A percentile compares a stretch with the other conserved stretches of the same genome.
These are phyloP conservation scores for Tirmania nivea DNA, from an alignment of 495 filamentous ascomycete species.

Conservation along the genomic window DNA sequence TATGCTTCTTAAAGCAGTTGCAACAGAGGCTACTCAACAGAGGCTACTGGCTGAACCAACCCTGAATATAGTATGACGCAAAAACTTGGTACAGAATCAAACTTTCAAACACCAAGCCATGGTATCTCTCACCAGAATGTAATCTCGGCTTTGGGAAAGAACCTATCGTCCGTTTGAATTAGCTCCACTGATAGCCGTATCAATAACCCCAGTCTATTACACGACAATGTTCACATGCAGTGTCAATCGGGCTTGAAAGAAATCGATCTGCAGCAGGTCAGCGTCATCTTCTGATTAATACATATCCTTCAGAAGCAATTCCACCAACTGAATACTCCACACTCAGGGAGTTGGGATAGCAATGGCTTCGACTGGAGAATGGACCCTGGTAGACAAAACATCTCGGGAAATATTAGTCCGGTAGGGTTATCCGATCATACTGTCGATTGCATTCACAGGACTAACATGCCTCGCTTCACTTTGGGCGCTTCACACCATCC, in stretches of 20 bases:
- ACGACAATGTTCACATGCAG: neutral
- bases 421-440: neutral
- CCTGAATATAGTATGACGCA: neutral
- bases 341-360: neutral
- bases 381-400: neutral
- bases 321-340: neutral
- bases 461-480: too few species aligned
- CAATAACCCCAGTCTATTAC: neutral
- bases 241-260: neutral
- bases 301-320: neutral
- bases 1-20: neutral
- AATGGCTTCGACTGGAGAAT: neutral
- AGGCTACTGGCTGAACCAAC: neutral
- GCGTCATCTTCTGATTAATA: neutral
- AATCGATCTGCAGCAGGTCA: neutral
- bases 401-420: neutral
- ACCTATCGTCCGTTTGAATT: neutral
- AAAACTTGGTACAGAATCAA: neutral
- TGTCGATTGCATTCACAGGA: neutral
- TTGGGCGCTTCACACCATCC: neutral
- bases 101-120: neutral
- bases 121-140: neutral
- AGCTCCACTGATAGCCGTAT: neutral
- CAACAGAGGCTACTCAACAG: neutral
- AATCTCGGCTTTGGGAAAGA: neutral